Evolutionary conservation across 2,329 filamentous ascomycete genomes (phyloP).

Genomic region (Setomelanomma holmii): DNA sequence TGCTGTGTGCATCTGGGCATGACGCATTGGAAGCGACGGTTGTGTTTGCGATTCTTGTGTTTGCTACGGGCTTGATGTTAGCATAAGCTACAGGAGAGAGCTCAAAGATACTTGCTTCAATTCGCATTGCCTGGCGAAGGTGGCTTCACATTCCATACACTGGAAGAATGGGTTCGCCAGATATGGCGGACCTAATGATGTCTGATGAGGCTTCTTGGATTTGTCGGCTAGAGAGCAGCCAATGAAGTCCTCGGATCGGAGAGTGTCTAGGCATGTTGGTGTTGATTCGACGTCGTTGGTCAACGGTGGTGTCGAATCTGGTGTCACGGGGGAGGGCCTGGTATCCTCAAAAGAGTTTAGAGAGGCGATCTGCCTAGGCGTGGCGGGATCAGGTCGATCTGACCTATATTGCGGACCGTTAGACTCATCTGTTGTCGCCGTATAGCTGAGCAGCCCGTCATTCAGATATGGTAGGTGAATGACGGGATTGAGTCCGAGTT

Average conservation of each 20-base stretch:
- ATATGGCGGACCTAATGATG: neutral
- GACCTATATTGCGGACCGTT: neutral
- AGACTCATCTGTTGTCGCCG: neutral
- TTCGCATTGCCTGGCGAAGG: neutral
- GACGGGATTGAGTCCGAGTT: neutral
- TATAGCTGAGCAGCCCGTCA: neutral
- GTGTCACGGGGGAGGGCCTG: neutral
- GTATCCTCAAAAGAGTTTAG: neutral
- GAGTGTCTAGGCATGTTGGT: neutral
- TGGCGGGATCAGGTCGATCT: neutral
- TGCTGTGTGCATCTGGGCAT: slow-evolving; percentile 2
- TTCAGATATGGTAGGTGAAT: neutral
- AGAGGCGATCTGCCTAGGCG: neutral
- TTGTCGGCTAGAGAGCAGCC: too few relatives aligned
- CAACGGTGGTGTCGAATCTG: neutral
- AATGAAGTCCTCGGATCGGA: too few relatives aligned
- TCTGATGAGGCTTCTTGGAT: neutral
- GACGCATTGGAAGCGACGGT: slow-evolving; percentile 6
- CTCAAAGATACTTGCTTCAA: neutral
- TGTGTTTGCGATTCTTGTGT: slow-evolving; percentile 10
- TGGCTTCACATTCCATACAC: neutral
- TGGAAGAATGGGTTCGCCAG: neutral
- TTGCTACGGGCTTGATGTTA: neutral
- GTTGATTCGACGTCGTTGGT: neutral
- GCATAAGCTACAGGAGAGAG: neutral